A percentile compares a stretch with the other conserved stretches of the same genome.
Conservation (phyloP, 2,329 filamentous ascomycete genomes). For the Diplocarpon mali region DNA sequence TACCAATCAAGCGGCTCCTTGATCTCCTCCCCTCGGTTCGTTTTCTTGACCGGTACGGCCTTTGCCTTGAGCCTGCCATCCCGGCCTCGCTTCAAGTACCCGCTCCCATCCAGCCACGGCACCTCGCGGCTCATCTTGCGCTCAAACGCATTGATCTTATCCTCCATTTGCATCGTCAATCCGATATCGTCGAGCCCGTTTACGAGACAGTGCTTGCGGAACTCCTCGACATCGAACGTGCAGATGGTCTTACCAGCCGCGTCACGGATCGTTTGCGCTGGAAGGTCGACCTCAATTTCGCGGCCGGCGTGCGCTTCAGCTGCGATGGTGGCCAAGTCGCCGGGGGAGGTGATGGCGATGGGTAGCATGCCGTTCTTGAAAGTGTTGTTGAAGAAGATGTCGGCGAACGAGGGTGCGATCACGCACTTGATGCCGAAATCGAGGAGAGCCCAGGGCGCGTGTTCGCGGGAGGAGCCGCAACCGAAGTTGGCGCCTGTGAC, state of each 20-base stretch:
- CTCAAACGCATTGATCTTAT: slow-evolving; percentile 81
- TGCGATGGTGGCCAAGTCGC: slow-evolving; percentile 57
- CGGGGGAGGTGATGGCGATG: slow-evolving; percentile 59
- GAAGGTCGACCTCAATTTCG: slow-evolving; percentile 83
- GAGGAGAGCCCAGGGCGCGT: slow-evolving; percentile 91
- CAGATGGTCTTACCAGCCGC: slow-evolving; percentile 63
- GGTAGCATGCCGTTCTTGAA: slow-evolving; percentile 99
- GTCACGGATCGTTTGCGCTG: slow-evolving; percentile 72
- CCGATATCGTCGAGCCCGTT: slow-evolving; percentile 96
- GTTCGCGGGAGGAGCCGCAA: slow-evolving; percentile 84
- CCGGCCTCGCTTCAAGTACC: slow-evolving; percentile 57
- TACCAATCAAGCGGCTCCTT: slow-evolving; percentile 85
- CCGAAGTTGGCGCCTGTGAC: slow-evolving; percentile 91
- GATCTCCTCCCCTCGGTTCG: slow-evolving; percentile 75
- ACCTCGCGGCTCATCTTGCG: slow-evolving; percentile 62
- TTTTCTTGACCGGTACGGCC: slow-evolving; percentile 66
- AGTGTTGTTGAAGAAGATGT: slow-evolving; percentile 99
- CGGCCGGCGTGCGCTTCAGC: slow-evolving; percentile 66
- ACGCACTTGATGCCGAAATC: slow-evolving; percentile 94
- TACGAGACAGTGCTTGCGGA: slow-evolving; percentile 85
- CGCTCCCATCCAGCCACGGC: slow-evolving; percentile 83
- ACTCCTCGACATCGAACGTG: slow-evolving; percentile 79
- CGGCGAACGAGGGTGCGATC: slow-evolving; percentile 80
- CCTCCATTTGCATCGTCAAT: slow-evolving; percentile 82
- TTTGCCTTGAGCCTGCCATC: slow-evolving; percentile 46